These are phyloP conservation scores for Nothopassalora personata DNA, from an alignment of 2,329 filamentous ascomycete species.

Conservation along the genomic window DNA sequence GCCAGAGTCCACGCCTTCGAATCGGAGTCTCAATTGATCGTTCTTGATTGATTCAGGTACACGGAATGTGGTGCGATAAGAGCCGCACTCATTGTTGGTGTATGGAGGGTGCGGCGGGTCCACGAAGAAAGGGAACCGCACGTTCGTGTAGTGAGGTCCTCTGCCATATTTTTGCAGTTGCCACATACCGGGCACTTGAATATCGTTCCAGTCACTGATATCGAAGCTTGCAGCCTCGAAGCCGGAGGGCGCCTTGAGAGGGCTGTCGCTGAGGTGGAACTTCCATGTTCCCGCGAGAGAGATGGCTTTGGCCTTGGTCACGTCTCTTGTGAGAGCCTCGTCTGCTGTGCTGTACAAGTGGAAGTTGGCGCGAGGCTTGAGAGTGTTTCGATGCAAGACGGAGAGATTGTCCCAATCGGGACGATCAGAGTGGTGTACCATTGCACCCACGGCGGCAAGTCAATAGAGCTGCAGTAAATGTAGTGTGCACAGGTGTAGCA, in stretches of 20 bases:
- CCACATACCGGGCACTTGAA: conserved; percentile 56
- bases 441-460: conserved; percentile 7
- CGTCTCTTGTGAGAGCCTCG: conserved; percentile 44
- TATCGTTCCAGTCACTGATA: conserved; percentile 45
- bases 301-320: conserved; percentile 28
- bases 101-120: conserved; percentile 57
- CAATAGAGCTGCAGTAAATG: neutral
- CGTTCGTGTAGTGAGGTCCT: conserved; percentile 62
- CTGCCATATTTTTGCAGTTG: conserved; percentile 63
- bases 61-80: conserved; percentile 53
- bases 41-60: conserved; percentile 45
- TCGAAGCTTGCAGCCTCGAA: conserved; percentile 34
- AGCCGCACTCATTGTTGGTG: conserved; percentile 59
- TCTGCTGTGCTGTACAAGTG: conserved; percentile 47
- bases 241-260: conserved; percentile 33
- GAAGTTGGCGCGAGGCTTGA: conserved; percentile 54
- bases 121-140: conserved; percentile 54
- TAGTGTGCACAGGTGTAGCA: too few relatives aligned
- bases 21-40: conserved; percentile 57
- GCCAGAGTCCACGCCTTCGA: conserved; percentile 67
- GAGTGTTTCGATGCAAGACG: conserved; percentile 56
- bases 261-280: conserved; percentile 35
- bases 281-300: conserved; percentile 36
- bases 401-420: conserved; percentile 57
- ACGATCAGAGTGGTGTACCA: conserved; percentile 30